phyloP scores from a whole-genome alignment of 2,329 filamentous ascomycete genomes.

The Aspergillus bombycis region DNA sequence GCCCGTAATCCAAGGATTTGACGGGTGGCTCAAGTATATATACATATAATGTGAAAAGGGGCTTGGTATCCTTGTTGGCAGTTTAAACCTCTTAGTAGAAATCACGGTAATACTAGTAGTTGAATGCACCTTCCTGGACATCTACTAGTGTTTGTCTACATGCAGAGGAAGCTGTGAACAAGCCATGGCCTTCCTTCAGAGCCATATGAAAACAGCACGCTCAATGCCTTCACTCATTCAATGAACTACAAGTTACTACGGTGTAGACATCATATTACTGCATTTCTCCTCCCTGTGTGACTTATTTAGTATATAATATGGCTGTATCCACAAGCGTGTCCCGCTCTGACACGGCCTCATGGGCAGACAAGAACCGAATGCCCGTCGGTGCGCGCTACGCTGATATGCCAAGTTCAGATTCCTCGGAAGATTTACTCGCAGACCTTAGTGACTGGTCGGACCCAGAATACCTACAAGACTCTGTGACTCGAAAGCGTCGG shows the following conservation, averaged over 20 bases:
- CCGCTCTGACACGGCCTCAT: background rate
- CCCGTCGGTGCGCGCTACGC: background rate
- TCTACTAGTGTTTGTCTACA: background rate
- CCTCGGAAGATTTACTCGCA: slow-evolving; percentile 11
- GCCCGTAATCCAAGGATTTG: background rate
- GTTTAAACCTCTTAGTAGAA: too few species aligned
- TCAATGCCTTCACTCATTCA: background rate
- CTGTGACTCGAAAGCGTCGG: slow-evolving; percentile 29
- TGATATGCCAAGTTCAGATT: background rate
- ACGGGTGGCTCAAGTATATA: background rate
- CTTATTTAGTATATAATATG: slow-evolving; percentile 1
- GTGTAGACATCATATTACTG: background rate
- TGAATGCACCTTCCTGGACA: background rate
- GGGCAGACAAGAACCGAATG: background rate
- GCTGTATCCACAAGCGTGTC: background rate
- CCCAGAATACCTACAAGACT: slow-evolving; percentile 22
- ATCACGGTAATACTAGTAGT: too few species aligned
- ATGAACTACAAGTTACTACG: background rate
- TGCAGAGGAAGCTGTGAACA: background rate
- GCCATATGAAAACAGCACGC: background rate
- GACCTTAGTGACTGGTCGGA: slow-evolving; percentile 9
- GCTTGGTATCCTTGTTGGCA: too few species aligned
- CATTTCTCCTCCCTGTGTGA: background rate
- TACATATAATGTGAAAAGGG: too few species aligned
- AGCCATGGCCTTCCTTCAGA: background rate